Percentiles rank a stretch among this genome's conserved stretches.
phyloP scores from a whole-genome alignment of 1,284 basidiomycete genomes.

The Pseudozyma pruni region DNA sequence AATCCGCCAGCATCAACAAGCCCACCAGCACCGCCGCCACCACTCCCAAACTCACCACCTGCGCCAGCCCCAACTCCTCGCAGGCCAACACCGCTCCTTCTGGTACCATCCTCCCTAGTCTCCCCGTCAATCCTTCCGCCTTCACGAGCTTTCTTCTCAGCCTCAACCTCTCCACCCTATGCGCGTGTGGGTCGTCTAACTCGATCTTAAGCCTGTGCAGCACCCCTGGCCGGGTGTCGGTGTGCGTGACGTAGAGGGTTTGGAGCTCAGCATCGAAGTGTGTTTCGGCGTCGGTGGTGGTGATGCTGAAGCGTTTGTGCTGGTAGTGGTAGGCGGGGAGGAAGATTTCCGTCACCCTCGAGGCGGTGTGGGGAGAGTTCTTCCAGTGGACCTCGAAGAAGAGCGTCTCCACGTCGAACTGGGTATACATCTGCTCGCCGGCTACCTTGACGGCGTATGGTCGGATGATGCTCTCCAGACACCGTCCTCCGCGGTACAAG shows the following conservation, averaged over 20 bases:
- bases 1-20: slow-evolving; percentile 19
- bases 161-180: slow-evolving; percentile 10
- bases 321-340: slow-evolving; percentile 52
- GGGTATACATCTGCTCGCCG: slow-evolving; percentile 55
- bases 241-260: slow-evolving; percentile 50
- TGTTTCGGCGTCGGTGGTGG: slow-evolving; percentile 36
- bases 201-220: slow-evolving; percentile 46
- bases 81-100: slow-evolving; percentile 25
- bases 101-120: slow-evolving; percentile 9
- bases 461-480: slow-evolving; percentile 75
- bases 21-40: slow-evolving; percentile 17
- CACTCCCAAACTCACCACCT: slow-evolving; percentile 17
- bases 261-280: slow-evolving; percentile 41
- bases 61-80: slow-evolving; percentile 13
- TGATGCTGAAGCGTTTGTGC: slow-evolving; percentile 28
- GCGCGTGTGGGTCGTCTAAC: slow-evolving; percentile 15
- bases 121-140: slow-evolving; percentile 5
- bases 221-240: slow-evolving; percentile 22
- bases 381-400: slow-evolving; percentile 60
- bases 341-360: slow-evolving; percentile 53
- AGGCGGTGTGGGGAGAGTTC: slow-evolving; percentile 29
- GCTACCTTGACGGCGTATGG: slow-evolving; percentile 67
- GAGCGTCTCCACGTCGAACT: slow-evolving; percentile 53
- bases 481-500: slow-evolving; percentile 82
- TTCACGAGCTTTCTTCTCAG: slow-evolving; percentile 8